Evolutionary conservation across 2,329 filamentous ascomycete genomes (phyloP).

Genomic region (Penicillium fuscoglaucum): DNA sequence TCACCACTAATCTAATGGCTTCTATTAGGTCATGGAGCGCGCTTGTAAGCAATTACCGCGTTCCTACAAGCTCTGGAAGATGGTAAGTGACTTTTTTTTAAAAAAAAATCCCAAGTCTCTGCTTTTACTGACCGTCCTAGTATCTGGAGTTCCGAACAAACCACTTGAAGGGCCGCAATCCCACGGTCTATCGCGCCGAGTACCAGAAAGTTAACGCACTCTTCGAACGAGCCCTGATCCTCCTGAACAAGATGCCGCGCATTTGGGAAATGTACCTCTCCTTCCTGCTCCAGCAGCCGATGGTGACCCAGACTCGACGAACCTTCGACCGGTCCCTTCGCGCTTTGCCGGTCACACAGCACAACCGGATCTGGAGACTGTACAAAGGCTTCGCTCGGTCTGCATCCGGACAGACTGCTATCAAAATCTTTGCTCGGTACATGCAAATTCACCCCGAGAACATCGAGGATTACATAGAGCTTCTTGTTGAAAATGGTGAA

Average conservation of each 20-base stretch:
- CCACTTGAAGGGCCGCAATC: conserved; percentile 79
- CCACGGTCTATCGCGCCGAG: conserved; percentile 74
- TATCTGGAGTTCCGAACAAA: conserved; percentile 83
- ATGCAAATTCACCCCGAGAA: conserved; percentile 97
- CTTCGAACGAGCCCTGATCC: conserved; percentile 86
- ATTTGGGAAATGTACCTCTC: conserved; percentile 98
- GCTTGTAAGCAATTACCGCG: conserved; percentile 86
- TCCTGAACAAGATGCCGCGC: conserved; percentile 97
- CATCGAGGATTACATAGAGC: conserved; percentile 89
- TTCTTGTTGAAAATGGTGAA: conserved; percentile 75
- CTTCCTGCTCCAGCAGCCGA: conserved; percentile 87
- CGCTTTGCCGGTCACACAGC: conserved; percentile 89
- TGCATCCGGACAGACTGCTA: conserved; percentile 82
- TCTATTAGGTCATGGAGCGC: conserved; percentile 70
- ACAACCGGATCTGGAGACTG: conserved; percentile 90
- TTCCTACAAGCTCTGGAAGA: conserved; percentile 98
- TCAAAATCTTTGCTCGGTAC: conserved; percentile 92
- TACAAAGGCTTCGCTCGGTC: conserved; percentile 91
- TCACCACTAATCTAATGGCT: conserved; percentile 10
- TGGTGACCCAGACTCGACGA: conserved; percentile 79
- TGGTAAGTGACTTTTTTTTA: conserved; percentile 55
- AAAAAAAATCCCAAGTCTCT: background rate
- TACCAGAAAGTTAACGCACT: conserved; percentile 92
- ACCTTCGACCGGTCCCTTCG: conserved; percentile 91
- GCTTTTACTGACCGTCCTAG: conserved; percentile 44